Percentiles rank a stretch among this genome's conserved stretches.
Conservation (phyloP, 2,329 filamentous ascomycete genomes). For the Talaromyces sp. region DNA sequence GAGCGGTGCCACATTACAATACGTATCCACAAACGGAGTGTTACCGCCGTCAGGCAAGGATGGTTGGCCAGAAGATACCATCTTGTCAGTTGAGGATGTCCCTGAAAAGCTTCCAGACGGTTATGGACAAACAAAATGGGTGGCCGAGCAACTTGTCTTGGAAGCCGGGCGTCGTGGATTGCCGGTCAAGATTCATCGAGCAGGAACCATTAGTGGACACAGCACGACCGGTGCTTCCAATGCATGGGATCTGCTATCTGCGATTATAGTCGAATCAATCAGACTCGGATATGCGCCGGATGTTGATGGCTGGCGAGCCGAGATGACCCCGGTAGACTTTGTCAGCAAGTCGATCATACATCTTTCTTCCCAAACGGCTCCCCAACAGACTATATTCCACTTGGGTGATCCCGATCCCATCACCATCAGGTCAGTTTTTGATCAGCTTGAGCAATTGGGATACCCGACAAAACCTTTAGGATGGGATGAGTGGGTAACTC, state of each 20-base stretch:
- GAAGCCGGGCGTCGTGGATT: conserved; percentile 67
- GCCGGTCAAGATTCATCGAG: conserved; percentile 67
- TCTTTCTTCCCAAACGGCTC: conserved; percentile 61
- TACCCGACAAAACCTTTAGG: conserved; percentile 64
- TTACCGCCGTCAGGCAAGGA: conserved; percentile 62
- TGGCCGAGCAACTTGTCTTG: conserved; percentile 69
- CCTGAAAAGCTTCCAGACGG: conserved; percentile 67
- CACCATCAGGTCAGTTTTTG: conserved; percentile 63
- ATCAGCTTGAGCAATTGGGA: conserved; percentile 62
- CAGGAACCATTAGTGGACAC: conserved; percentile 75
- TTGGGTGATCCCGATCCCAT: conserved; percentile 70
- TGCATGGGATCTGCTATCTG: conserved; percentile 72
- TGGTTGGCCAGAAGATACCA: conserved; percentile 68
- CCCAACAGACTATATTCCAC: conserved; percentile 66
- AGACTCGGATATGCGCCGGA: conserved; percentile 67
- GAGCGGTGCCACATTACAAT: conserved; percentile 68
- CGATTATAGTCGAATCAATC: conserved; percentile 72
- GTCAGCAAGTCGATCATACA: conserved; percentile 71
- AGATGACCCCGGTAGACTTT: conserved; percentile 83
- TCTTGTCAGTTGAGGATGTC: conserved; percentile 65
- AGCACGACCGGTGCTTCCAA: conserved; percentile 72
- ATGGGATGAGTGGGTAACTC: conserved; percentile 70
- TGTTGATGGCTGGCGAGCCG: conserved; percentile 70
- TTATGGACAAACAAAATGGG: conserved; percentile 79
- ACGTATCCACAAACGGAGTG: conserved; percentile 77